Evolutionary conservation across 768 basidiomycete genomes (phyloP), one percentile per base, ranked within the genome.

Genomic region (Xanthoconium purpureum): DNA sequence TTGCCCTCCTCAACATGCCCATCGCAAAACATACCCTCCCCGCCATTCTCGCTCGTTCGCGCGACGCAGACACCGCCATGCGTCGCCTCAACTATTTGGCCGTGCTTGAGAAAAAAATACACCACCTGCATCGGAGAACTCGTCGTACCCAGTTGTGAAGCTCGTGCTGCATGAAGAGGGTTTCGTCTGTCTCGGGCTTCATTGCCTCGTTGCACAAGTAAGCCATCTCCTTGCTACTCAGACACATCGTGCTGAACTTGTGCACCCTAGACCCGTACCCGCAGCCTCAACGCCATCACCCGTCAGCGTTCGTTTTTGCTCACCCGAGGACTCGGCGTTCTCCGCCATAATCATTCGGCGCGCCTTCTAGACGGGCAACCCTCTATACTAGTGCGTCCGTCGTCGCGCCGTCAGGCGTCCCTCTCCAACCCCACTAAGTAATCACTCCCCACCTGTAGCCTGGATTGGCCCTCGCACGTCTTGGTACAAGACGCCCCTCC

Each of bases 141-240:
- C 15, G 92, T 98, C 65, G 83, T 96, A 33, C n/a, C 96, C 96
- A 3, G 84, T 91, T 6, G 91, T 98, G 43, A 86, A 96, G 62
- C 78, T 90, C 6, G 56, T 57, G 2, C 74, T 91, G 29, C 75
- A 83, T 24, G 83, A 88, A 67, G 79, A 82, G 54, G 89, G 86
- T 3, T 66, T 90, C n/a, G 75, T 85, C 39, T 81, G 83, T 44
- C 75, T 91, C 10, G 89, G 88, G 0, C 66, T 92, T 13, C 88
- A 85, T 62, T 89, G 84, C 66, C 79, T 91, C 37, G 89, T 94
- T 65, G 91, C 89, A 77, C 62, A 64, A 60, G 66, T 69, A 55
- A 37, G 66, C 13, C 12, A 38, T 24, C 35, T 11, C 2, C 42
- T 5, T 12, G 1, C 18, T 10, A 8, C 8, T 5, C 17, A 9